Conservation (phyloP, 305 asterid genomes). For the Fraxinus platypoda region DNA sequence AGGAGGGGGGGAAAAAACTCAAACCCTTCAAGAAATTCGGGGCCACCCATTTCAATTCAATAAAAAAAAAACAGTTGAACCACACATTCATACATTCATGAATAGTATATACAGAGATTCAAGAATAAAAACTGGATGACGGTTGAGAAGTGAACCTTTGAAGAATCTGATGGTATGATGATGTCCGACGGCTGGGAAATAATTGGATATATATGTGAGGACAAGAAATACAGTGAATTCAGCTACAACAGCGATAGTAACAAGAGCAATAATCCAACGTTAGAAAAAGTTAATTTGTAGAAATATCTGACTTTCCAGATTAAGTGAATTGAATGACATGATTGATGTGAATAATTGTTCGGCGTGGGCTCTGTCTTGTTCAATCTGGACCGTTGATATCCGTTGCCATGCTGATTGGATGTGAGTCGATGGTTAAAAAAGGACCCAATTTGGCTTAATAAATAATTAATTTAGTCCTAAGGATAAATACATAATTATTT, state of each 20-base stretch:
- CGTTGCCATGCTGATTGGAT: constrained; percentile 10
- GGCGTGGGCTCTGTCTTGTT: not conserved
- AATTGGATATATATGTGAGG: not conserved
- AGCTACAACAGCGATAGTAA: not conserved
- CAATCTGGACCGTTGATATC: constrained; percentile 29
- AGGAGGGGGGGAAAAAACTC: not conserved
- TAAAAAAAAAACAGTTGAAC: not conserved
- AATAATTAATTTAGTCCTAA: not conserved
- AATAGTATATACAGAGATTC: not conserved
- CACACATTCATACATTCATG: not conserved
- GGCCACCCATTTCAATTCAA: constrained; percentile 14
- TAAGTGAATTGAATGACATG: not conserved
- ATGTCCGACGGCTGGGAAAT: constrained; percentile 15
- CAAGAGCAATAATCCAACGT: constrained; percentile 9
- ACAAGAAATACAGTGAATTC: constrained; percentile 8
- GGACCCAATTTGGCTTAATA: not conserved
- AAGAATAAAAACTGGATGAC: not conserved
- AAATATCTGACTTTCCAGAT: constrained; percentile 23
- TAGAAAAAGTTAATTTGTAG: not conserved
- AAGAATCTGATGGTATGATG: constrained; percentile 27
- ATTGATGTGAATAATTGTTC: not conserved
- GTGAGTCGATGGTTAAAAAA: constrained; percentile 22
- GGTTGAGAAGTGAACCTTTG: constrained; percentile 29
- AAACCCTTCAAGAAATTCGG: not conserved
- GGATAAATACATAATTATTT: too few relatives aligned